Evolutionary conservation across 2,329 filamentous ascomycete species (phyloP), one percentile per base, ranked within the genome.

Genomic region (Sporothrix humicola): DNA sequence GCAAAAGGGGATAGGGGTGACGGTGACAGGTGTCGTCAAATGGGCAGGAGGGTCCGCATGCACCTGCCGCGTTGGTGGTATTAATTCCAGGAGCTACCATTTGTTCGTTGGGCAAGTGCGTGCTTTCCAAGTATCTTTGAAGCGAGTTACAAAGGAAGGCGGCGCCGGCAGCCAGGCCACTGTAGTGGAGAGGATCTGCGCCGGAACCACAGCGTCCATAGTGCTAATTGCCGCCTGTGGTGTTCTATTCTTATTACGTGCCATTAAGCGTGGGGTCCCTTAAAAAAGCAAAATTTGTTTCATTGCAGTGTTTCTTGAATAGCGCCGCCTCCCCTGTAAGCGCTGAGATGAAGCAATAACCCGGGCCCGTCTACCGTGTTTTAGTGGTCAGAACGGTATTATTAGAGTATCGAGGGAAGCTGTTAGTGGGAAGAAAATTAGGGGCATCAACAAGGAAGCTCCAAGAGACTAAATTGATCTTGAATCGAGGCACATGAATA

Each of bases 1-100:
- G 46, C 48, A 26, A 48, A 69, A 50, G 71, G 71, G 71, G 71
- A 37, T 37, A 37, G 31, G 31, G 31, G 31, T 37, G 31, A 37
- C 31, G 31, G 42, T 58, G 71, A 37, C 71, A 73, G 71, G 71
- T 73, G 71, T 73, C 71, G 70, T 69, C 54, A 74, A 61, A 46
- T 58, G 31, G 50, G 48, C 50, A 65, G 61, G 61, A 58, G 31
- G 61, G 59, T 46, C 48, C 61, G 48, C 50, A 48, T 17, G 44
- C 61, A 50, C 63, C 65, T 68, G 44, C 65, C 26, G 65, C 17
- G 5, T 46, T 31, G 4, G 20, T 52, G 44, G 44, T 66, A 66
- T 31, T 50, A 66, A 13, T 15, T 68, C 8, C 46, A 13, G 15
- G 17, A 52, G 46, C 12, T 31, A 46, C 65, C 2, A 48, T 68